Percentiles rank a stretch among this genome's conserved stretches.
These are phyloP conservation scores for Camillea tinctor DNA, from an alignment of 2,329 filamentous ascomycete species.

Conservation along the genomic window DNA sequence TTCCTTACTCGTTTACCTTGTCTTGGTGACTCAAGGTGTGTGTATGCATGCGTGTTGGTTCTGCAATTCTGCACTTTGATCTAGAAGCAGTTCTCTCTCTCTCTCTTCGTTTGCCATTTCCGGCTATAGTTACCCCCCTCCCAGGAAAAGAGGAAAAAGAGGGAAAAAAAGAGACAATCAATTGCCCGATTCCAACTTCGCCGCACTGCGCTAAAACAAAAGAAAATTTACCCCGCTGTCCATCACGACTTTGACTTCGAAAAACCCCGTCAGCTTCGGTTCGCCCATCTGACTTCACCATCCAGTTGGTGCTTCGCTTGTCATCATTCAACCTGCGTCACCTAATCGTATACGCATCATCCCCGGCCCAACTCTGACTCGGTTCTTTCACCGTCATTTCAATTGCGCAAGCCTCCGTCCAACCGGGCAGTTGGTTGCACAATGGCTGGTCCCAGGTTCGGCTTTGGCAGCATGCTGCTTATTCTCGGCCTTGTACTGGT, in stretches of 20 bases:
- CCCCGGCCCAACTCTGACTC: background rate
- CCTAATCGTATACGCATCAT: background rate
- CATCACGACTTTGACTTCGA: background rate
- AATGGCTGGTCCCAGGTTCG: constrained; percentile 49
- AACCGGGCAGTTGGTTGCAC: constrained; percentile 1
- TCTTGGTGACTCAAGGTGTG: too few relatives aligned
- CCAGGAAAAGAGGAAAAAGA: too few relatives aligned
- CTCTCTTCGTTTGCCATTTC: too few relatives aligned
- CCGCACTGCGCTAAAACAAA: background rate
- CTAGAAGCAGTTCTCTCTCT: too few relatives aligned
- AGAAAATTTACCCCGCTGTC: background rate
- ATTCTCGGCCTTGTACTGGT: constrained; percentile 52
- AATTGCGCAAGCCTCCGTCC: background rate
- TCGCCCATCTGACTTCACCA: background rate
- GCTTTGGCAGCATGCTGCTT: constrained; percentile 53
- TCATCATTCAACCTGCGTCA: background rate
- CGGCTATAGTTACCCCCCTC: too few relatives aligned
- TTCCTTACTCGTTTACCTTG: too few relatives aligned
- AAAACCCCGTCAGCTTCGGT: background rate
- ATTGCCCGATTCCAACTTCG: background rate
- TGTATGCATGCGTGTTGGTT: too few relatives aligned
- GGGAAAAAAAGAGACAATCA: background rate
- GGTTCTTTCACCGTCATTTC: background rate
- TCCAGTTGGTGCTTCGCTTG: background rate
- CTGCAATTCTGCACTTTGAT: too few relatives aligned